Evolutionary conservation across 768 basidiomycete genomes (phyloP), one percentile per base, ranked within the genome.

Genomic region (Boletus rubroflammeus): DNA sequence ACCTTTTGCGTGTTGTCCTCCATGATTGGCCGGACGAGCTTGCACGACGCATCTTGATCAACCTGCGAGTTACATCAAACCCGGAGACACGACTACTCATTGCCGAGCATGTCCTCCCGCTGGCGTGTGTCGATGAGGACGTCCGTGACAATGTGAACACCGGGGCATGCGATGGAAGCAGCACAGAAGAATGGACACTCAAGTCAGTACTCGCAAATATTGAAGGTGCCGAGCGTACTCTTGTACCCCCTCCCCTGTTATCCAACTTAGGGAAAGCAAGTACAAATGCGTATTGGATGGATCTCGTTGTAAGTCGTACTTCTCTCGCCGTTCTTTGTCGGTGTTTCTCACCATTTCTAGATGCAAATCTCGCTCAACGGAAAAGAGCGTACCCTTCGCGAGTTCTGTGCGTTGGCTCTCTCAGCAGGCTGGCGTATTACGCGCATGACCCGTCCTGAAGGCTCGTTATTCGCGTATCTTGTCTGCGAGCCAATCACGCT

Each of bases 1-100:
- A 84, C 64, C 73, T 90, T 32, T 73, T 90, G 29, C 81, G 88
- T 23, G 82, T 84, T 19, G 79, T 90, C 36, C 73, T 88, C 32
- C 89, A 92, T 60, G 89, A 92, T 62, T 90, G 89, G 88, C 83
- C 87, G 1, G 85, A 90, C 57, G 73, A 72, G 1, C 78, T 72
- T 58, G 81, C 81, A 21, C 58, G 56, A 23, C 73, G 72, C 35
- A 80, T 82, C 40, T 65, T 82, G 41, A 64, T 73, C 19, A 76
- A 75, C 26, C 71, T 82, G 4, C 72, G 79, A 13, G 70, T 70
- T 32, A 72, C 72, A 5, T 71, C 73, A 10, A 47, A 53, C 19
- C 46, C 52, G 7, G 68, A 74, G 3, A 90, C 88, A 25, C 80
- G 74, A 53, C 73, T 91, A 3, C 72, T 92, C 32, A 78, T 92